A percentile compares a stretch with the other conserved stretches of the same genome.
Conservation (phyloP, 140 eudicot genomes). For the Anethum foeniculum region DNA sequence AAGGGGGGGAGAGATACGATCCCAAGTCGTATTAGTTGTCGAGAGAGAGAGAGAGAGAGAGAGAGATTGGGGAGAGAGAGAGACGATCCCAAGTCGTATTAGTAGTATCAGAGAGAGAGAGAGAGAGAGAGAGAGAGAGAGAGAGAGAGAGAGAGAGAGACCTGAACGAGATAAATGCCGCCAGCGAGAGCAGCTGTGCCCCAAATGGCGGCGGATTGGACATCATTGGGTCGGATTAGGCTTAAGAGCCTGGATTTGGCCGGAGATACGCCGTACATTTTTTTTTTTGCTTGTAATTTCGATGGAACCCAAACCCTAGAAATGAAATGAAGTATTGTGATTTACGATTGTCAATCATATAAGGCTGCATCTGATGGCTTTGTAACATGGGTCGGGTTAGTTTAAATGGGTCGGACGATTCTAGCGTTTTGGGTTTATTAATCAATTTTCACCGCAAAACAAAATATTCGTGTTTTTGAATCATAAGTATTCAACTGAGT, state of each 20-base stretch:
- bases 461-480: too few species aligned
- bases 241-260: conserved; percentile 40
- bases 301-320: conserved; percentile 6
- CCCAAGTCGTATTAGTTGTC: too few species aligned
- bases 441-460: too few species aligned
- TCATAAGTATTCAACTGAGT: too few species aligned
- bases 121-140: background rate
- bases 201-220: conserved; percentile 84
- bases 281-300: background rate
- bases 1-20: background rate
- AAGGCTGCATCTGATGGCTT: background rate
- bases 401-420: background rate
- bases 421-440: too few species aligned
- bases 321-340: background rate
- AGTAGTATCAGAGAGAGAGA: background rate
- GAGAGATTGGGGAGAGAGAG: background rate
- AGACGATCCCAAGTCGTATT: too few species aligned
- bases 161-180: conserved; percentile 79
- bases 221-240: conserved; percentile 26
- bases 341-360: background rate
- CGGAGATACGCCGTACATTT: conserved; percentile 30
- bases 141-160: conserved; percentile 6
- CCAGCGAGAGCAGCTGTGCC: conserved; percentile 76
- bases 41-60: too few species aligned
- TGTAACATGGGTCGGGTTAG: background rate